These are phyloP conservation scores for Fusarium nelsonii DNA, from an alignment of 2,329 filamentous ascomycete genomes.

Conservation along the genomic window DNA sequence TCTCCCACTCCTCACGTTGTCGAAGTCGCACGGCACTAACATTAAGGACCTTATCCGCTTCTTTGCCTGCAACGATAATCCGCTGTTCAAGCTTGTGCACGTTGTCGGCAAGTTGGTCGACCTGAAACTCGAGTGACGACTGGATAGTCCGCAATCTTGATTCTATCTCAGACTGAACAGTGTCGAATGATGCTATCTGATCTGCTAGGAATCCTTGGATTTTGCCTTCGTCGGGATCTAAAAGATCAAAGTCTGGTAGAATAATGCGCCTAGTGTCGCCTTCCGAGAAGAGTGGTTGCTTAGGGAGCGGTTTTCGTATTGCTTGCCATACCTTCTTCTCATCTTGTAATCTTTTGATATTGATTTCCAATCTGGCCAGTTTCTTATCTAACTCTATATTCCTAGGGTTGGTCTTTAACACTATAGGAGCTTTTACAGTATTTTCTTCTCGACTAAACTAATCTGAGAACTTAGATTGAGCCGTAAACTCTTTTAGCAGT, in stretches of 20 bases:
- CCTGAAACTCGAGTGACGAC: slow-evolving; percentile 76
- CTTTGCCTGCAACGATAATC: slow-evolving; percentile 76
- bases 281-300: slow-evolving; percentile 63
- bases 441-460: slow-evolving; percentile 85
- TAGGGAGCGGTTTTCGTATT: slow-evolving; percentile 74
- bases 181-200: slow-evolving; percentile 58
- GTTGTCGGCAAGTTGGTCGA: slow-evolving; percentile 88
- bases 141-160: slow-evolving; percentile 62
- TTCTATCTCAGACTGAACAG: slow-evolving; percentile 59
- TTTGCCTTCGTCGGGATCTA: slow-evolving; percentile 75
- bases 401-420: slow-evolving; percentile 88
- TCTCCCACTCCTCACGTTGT: slow-evolving; percentile 75
- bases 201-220: slow-evolving; percentile 71
- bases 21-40: slow-evolving; percentile 78
- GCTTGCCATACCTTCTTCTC: slow-evolving; percentile 86
- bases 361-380: slow-evolving; percentile 82
- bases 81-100: slow-evolving; percentile 88
- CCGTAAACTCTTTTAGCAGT: slow-evolving; percentile 86
- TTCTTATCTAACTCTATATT: slow-evolving; percentile 88
- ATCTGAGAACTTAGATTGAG: slow-evolving; percentile 86
- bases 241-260: slow-evolving; percentile 69
- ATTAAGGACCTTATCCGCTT: slow-evolving; percentile 81
- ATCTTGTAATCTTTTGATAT: slow-evolving; percentile 84
- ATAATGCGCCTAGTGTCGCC: slow-evolving; percentile 48
- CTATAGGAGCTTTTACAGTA: slow-evolving; percentile 65